Evolutionary conservation across 1,284 basidiomycete genomes (phyloP), one percentile per base, ranked within the genome.

Genomic region (Cystobasidium sp.): DNA sequence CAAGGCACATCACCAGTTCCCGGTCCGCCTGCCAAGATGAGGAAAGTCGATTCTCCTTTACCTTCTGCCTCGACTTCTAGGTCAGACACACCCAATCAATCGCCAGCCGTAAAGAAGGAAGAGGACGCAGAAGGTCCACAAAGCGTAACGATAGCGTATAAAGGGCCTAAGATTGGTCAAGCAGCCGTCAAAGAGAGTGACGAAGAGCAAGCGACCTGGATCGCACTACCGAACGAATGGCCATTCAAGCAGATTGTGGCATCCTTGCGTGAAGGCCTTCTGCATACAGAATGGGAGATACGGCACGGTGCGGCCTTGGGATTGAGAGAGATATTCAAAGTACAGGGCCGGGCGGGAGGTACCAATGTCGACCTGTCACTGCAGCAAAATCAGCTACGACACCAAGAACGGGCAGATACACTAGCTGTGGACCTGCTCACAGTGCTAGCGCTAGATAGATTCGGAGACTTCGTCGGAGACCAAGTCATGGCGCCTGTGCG

Each of bases 401-500:
- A 96, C 80, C 90, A 92, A 82, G 86, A 86, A 75, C 96, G 94
- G 93, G 93, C 91, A 82, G 95, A 95, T 78, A 89, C 91, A 74
- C 84, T 97, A 18, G 91, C 94, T 1, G 89, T 93, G 10, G 91
- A 91, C 78, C 88, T 98, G 64, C 87, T 99, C 1, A 92, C 90
- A 77, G 89, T 99, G 12, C 91, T 99, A 78, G 90, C 94, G n/a
- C 86, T 98, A 20, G 97, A 99, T 83, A 88, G 97, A 16, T 97
- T 99, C 78, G 94, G 95, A 8, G 97, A 99, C 84, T 99, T 97
- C 81, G 90, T 98, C 53, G 93, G 94, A 7, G 97, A 99, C 81
- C 94, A 93, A 88, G 93, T 98, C 61, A 89, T 99, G 20, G 96
- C 96, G 6, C 97, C 97, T 37, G 96, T 99, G 1, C 89, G 97